Conservation (phyloP, 352 stramenopile genomes). For the Pythium grandisporangium region DNA sequence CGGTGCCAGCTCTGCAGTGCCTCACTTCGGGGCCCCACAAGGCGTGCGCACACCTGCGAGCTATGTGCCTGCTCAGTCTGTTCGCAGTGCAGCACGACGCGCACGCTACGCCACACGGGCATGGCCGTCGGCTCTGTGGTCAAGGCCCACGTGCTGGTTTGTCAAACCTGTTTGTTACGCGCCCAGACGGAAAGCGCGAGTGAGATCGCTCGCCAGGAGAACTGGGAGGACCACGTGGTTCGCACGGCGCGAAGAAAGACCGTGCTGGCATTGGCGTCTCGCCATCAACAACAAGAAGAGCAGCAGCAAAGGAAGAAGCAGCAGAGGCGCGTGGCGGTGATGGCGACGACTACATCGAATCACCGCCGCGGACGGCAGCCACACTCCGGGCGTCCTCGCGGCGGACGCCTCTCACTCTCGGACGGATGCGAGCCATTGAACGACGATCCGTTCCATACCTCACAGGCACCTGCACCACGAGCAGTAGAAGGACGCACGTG, state of each 20-base stretch:
- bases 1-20: slow-evolving; percentile 13
- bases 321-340: neutral
- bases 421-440: too few relatives aligned
- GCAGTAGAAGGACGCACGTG: too few relatives aligned
- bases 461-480: too few relatives aligned
- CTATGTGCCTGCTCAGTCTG: slow-evolving; percentile 12
- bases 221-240: slow-evolving; percentile 26
- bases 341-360: neutral
- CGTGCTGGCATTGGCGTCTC: slow-evolving; percentile 8
- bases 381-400: too few relatives aligned
- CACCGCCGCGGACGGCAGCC: neutral
- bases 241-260: slow-evolving; percentile 12
- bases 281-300: too few relatives aligned
- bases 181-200: slow-evolving; percentile 41
- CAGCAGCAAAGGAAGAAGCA: slow-evolving; percentile 5
- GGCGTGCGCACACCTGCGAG: slow-evolving; percentile 8
- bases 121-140: slow-evolving; percentile 8
- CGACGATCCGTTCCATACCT: too few relatives aligned
- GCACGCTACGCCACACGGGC: slow-evolving; percentile 10
- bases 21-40: slow-evolving; percentile 12
- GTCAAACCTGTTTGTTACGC: slow-evolving; percentile 46
- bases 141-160: slow-evolving; percentile 47
- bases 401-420: too few relatives aligned
- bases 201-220: slow-evolving; percentile 51
- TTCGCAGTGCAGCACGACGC: slow-evolving; percentile 9